These are phyloP conservation scores for Jasminum sambac DNA, from an alignment of 257 asterid genomes.

Conservation along the genomic window DNA sequence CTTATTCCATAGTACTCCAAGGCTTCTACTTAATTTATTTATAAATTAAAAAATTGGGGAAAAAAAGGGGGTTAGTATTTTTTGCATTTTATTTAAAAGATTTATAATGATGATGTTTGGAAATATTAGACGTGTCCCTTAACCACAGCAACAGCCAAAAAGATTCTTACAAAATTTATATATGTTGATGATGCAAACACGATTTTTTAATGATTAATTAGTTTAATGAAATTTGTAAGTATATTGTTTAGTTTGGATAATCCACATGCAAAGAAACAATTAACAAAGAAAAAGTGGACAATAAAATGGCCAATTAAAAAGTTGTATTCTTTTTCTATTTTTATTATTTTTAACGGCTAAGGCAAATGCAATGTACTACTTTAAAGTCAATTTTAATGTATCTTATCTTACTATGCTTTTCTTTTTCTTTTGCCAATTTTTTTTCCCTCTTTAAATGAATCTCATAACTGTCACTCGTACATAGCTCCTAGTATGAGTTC, in stretches of 20 bases:
- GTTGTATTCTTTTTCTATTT: no score
- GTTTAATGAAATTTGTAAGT: background rate
- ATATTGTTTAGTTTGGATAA: background rate
- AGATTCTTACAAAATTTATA: background rate
- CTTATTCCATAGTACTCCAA: background rate
- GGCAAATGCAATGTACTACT: background rate
- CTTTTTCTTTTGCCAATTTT: no score
- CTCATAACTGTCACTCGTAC: no score
- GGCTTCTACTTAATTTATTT: background rate
- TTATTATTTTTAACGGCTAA: background rate
- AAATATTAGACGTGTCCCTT: slow-evolving; percentile 24
- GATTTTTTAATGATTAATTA: background rate
- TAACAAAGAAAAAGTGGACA: background rate
- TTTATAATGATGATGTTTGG: background rate
- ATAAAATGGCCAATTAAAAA: background rate
- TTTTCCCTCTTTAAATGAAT: no score
- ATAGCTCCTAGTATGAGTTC: no score
- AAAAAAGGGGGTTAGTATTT: background rate
- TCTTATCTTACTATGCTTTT: no score
- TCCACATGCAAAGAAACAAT: background rate
- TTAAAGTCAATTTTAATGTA: no score
- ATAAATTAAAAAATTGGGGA: background rate
- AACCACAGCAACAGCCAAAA: slow-evolving; percentile 20
- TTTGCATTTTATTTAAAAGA: slow-evolving; percentile 11
- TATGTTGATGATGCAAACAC: background rate